phyloP scores from a whole-genome alignment of 2,329 filamentous ascomycete genomes.

The Botrytis medusae region DNA sequence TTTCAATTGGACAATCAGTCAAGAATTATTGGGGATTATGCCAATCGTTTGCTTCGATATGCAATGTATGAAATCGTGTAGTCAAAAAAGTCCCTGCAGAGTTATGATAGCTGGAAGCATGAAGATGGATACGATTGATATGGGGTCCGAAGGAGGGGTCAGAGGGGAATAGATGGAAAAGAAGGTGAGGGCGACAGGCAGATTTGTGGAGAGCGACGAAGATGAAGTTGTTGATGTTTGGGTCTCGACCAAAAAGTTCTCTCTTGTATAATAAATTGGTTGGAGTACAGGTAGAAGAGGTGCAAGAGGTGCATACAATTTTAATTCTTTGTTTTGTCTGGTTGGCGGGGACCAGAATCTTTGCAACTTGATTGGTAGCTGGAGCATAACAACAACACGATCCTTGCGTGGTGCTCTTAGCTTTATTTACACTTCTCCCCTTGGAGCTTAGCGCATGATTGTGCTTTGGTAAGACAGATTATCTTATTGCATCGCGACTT shows the following conservation, averaged over 20 bases:
- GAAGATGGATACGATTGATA: conserved; percentile 23
- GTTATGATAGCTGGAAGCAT: conserved; percentile 15
- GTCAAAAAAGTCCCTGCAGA: conserved; percentile 12
- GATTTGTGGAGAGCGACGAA: conserved; percentile 10
- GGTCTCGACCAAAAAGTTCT: conserved; percentile 8
- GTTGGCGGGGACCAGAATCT: conserved; percentile 7
- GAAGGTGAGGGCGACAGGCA: conserved; percentile 20
- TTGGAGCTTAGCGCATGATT: neutral
- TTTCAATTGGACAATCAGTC: neutral
- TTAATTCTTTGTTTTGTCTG: conserved; percentile 10
- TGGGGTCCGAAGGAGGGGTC: conserved; percentile 5
- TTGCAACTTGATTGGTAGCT: neutral
- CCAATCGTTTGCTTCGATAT: conserved; percentile 13
- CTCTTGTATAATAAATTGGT: neutral
- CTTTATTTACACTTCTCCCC: conserved; percentile 14
- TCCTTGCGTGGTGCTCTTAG: neutral
- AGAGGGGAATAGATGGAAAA: neutral
- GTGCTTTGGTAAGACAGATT: neutral
- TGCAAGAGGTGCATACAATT: neutral
- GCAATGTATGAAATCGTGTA: conserved; percentile 17
- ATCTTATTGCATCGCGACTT: neutral
- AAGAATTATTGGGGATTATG: conserved; percentile 7
- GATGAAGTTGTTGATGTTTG: conserved; percentile 26
- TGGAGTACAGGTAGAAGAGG: neutral
- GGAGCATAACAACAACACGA: conserved; percentile 15